phyloP scores from a whole-genome alignment of 768 basidiomycete genomes.

The Rhodotorula babjevae region DNA sequence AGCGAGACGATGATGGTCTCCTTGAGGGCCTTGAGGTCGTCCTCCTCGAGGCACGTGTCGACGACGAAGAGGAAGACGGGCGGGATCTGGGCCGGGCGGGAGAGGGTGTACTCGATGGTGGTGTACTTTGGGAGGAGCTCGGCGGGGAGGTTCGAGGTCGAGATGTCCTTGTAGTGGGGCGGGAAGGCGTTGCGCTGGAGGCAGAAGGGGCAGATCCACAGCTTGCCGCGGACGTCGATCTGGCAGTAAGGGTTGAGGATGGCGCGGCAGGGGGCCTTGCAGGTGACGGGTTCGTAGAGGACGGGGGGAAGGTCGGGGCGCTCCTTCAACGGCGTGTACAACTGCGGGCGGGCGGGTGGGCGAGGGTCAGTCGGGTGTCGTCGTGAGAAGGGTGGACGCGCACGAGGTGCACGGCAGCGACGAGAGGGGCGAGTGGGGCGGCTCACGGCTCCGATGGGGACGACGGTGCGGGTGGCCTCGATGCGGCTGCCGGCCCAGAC shows the following conservation, averaged over 20 bases:
- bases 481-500: slow-evolving; percentile 87
- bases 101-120: slow-evolving; percentile 98
- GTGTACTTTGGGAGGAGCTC: slow-evolving; percentile 97
- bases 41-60: slow-evolving; percentile 87
- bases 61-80: slow-evolving; percentile 96
- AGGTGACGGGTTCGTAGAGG: slow-evolving; percentile 95
- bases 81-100: slow-evolving; percentile 81
- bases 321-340: slow-evolving; percentile 91
- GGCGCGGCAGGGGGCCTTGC: slow-evolving; percentile 95
- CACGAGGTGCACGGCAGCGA: no score
- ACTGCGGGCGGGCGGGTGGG: slow-evolving; percentile 33
- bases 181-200: slow-evolving; percentile 94
- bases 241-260: slow-evolving; percentile 83
- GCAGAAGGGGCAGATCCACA: slow-evolving; percentile 99
- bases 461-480: slow-evolving; percentile 94
- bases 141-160: slow-evolving; percentile 89
- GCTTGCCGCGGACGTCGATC: slow-evolving; percentile 95
- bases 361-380: neutral
- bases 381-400: no score
- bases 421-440: neutral
- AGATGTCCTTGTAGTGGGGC: slow-evolving; percentile 97
- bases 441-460: slow-evolving; percentile 78
- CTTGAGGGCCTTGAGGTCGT: slow-evolving; percentile 89
- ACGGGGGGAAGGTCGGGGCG: slow-evolving; percentile 92
- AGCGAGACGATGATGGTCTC: slow-evolving; percentile 93